Evolutionary conservation across 768 basidiomycete genomes (phyloP).

Genomic region (Macrocybe gigantea): DNA sequence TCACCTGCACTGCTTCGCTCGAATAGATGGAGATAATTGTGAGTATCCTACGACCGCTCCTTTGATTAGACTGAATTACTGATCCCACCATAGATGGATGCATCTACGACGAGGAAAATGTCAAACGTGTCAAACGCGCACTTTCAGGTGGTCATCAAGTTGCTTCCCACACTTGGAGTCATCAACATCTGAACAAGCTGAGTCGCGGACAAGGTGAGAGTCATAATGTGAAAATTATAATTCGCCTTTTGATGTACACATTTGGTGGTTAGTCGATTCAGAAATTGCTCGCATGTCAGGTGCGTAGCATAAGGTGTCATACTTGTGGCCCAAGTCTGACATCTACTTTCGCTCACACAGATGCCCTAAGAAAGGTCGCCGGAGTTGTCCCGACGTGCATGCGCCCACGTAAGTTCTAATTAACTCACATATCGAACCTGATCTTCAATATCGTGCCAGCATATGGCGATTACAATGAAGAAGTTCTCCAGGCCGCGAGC

Average conservation of each 20-base stretch:
- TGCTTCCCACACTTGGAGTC: slow-evolving; percentile 40
- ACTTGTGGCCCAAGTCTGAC: not conserved
- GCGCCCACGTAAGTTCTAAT: slow-evolving; percentile 14
- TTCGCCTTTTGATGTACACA: not conserved
- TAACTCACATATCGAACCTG: not conserved
- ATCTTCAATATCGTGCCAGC: slow-evolving; percentile 4
- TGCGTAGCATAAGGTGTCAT: slow-evolving; percentile 18
- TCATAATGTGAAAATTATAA: not conserved
- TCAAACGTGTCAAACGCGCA: slow-evolving; percentile 29
- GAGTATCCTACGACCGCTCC: not conserved
- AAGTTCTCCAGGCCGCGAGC: slow-evolving; percentile 12
- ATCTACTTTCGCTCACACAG: slow-evolving; percentile 1
- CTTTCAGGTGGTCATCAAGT: slow-evolving; percentile 35
- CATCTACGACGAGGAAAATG: slow-evolving; percentile 28
- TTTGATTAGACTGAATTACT: not conserved
- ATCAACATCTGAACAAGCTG: slow-evolving; percentile 29
- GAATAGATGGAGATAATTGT: slow-evolving; percentile 35
- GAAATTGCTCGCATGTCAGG: slow-evolving; percentile 40
- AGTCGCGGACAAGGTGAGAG: slow-evolving; percentile 33
- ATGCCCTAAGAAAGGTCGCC: slow-evolving; percentile 13
- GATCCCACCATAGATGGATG: slow-evolving; percentile 23
- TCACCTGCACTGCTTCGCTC: not conserved
- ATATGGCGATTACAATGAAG: slow-evolving; percentile 17
- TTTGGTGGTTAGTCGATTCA: slow-evolving; percentile 26
- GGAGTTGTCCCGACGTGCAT: slow-evolving; percentile 17